phyloP scores from a whole-genome alignment of 345 rosid genomes.

The Atalantia buxifolia region DNA sequence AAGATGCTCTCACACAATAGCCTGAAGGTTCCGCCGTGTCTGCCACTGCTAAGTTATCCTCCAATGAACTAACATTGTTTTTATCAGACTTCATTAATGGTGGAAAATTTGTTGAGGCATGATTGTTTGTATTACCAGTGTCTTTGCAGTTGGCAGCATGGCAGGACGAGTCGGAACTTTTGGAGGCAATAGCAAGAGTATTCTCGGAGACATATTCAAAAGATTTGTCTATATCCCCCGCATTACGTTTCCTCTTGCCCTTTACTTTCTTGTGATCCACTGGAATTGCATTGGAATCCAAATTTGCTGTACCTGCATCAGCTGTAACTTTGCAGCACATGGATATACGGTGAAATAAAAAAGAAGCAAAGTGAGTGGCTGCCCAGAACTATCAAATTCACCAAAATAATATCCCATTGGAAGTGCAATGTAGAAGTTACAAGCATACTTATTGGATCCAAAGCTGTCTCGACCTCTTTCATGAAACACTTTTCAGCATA shows the following conservation, averaged over 20 bases:
- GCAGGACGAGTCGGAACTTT: slow-evolving; percentile 3
- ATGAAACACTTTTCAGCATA: slow-evolving; percentile 28
- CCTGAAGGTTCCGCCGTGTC: slow-evolving; percentile 4
- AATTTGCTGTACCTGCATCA: slow-evolving; percentile 16
- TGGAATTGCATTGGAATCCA: slow-evolving; percentile 17
- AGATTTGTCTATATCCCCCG: not conserved
- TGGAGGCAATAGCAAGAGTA: not conserved
- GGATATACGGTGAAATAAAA: not conserved
- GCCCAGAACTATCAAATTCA: not conserved
- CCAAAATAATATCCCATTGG: not conserved
- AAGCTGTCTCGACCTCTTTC: slow-evolving; percentile 11
- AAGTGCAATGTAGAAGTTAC: not conserved
- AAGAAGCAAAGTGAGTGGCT: not conserved
- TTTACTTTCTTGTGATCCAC: slow-evolving; percentile 8
- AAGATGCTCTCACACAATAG: slow-evolving; percentile 13
- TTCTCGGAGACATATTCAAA: not conserved
- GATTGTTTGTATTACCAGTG: not conserved
- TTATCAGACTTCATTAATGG: not conserved
- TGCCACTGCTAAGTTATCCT: not conserved
- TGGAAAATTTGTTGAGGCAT: not conserved
- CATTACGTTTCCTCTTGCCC: not conserved
- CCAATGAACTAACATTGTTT: slow-evolving; percentile 10
- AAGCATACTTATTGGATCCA: slow-evolving; percentile 24
- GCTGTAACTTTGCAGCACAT: slow-evolving; percentile 9
- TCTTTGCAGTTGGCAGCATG: not conserved